phyloP scores from a whole-genome alignment of 345 rosid genomes.

The Lenwebbia sp. region DNA sequence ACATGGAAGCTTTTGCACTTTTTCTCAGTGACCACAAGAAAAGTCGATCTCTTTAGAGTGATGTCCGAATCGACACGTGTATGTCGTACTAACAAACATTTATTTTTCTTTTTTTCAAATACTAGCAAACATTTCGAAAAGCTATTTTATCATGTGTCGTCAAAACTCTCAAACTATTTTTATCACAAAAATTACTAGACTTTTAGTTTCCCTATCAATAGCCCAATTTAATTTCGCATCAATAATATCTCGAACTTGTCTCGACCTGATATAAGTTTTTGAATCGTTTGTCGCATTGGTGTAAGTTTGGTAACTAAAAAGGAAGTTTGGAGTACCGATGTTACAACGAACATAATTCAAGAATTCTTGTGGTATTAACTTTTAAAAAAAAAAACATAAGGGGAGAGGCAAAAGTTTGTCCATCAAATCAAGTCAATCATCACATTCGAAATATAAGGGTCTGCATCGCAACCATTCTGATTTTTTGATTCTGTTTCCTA shows the following conservation, averaged over 20 bases:
- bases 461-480: too few relatives aligned
- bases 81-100: not conserved
- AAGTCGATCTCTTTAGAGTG: not conserved
- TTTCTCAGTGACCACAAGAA: not conserved
- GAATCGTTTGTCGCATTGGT: not conserved
- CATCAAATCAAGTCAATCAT: not conserved
- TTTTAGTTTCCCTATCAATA: not conserved
- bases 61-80: not conserved
- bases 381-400: too few relatives aligned
- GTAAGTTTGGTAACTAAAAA: not conserved
- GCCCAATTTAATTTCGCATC: not conserved
- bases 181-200: too few relatives aligned
- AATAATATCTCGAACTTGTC: not conserved
- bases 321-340: rapidly evolving
- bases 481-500: too few relatives aligned
- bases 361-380: not conserved
- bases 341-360: not conserved
- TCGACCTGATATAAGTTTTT: not conserved
- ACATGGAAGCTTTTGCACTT: not conserved
- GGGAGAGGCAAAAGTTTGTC: not conserved
- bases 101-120: too few relatives aligned
- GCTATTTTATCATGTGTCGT: too few relatives aligned
- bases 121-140: not conserved
- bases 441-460: not conserved
- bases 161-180: not conserved